These are phyloP conservation scores for Boletus bicolor DNA, from an alignment of 768 basidiomycete genomes.

Conservation along the genomic window DNA sequence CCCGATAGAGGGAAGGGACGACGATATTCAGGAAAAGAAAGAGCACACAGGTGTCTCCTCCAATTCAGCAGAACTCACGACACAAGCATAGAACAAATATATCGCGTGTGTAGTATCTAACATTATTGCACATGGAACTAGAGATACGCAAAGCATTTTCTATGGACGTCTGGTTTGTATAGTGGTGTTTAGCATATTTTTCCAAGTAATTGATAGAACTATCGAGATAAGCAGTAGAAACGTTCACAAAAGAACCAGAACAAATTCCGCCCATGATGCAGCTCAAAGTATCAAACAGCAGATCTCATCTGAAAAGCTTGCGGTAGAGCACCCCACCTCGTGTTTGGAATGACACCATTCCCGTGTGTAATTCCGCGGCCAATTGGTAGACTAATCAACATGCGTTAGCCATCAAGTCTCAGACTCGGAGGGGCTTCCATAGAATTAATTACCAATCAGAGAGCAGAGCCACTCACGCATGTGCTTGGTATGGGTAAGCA, in stretches of 20 bases:
- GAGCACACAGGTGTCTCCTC: slow-evolving; percentile 4
- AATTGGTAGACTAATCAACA: slow-evolving; percentile 11
- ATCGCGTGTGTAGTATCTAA: slow-evolving; percentile 9
- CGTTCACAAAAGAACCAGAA: not conserved
- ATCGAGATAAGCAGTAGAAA: not conserved
- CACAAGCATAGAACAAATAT: slow-evolving; percentile 18
- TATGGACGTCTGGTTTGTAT: slow-evolving; percentile 1
- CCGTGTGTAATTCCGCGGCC: slow-evolving; percentile 26
- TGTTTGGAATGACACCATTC: slow-evolving; percentile 8
- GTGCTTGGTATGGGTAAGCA: not conserved
- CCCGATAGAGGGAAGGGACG: slow-evolving; percentile 20
- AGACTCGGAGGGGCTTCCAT: slow-evolving; percentile 1
- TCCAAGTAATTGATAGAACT: not conserved
- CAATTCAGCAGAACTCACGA: slow-evolving; percentile 1
- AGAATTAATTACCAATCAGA: slow-evolving; percentile 2
- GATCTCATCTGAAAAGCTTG: slow-evolving; percentile 12
- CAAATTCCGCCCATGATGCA: not conserved
- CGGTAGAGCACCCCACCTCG: slow-evolving; percentile 6
- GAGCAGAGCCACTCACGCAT: slow-evolving; percentile 10
- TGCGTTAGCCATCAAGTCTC: slow-evolving; percentile 17
- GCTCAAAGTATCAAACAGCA: slow-evolving; percentile 1
- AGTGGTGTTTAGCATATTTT: not conserved
- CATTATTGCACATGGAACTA: slow-evolving; percentile 17
- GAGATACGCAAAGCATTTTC: slow-evolving; percentile 4
- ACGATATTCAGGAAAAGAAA: slow-evolving; percentile 21